A percentile compares a stretch with the other conserved stretches of the same genome.
These are phyloP conservation scores for Massarina eburnea DNA, from an alignment of 2,329 filamentous ascomycete species.

Conservation along the genomic window DNA sequence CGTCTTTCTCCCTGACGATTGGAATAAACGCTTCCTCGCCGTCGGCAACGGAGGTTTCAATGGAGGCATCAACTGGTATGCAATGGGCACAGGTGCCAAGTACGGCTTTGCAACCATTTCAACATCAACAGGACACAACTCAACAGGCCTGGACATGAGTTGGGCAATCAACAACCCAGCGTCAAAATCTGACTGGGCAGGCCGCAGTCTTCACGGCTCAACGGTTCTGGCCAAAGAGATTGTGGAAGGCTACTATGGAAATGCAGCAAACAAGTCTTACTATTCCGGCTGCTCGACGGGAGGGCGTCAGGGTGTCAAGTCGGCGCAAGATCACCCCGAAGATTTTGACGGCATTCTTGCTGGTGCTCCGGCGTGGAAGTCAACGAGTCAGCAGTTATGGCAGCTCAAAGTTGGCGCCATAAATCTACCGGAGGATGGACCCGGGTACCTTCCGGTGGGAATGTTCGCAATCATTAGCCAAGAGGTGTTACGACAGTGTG, in stretches of 20 bases:
- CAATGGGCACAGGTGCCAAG: conserved; percentile 36
- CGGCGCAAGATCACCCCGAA: conserved; percentile 51
- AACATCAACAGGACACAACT: conserved; percentile 45
- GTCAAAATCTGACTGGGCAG: conserved; percentile 32
- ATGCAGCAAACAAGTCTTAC: conserved; percentile 37
- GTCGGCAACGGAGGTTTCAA: conserved; percentile 48
- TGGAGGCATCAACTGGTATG: conserved; percentile 48
- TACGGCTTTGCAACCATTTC: conserved; percentile 45
- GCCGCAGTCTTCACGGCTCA: conserved; percentile 43
- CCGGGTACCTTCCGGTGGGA: conserved; percentile 28
- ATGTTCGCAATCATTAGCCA: conserved; percentile 35
- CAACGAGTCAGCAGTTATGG: conserved; percentile 44
- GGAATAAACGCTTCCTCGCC: conserved; percentile 30
- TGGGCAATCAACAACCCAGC: conserved; percentile 37
- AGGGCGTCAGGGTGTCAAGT: conserved; percentile 57
- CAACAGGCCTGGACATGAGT: conserved; percentile 22
- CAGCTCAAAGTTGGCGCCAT: conserved; percentile 43
- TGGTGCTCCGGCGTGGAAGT: conserved; percentile 53
- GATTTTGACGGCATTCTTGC: conserved; percentile 58
- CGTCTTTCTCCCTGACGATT: conserved; percentile 29
- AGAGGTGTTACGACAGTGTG: conserved; percentile 12
- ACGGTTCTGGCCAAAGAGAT: conserved; percentile 50
- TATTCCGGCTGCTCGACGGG: conserved; percentile 59
- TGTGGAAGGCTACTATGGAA: conserved; percentile 49
- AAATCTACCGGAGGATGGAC: conserved; percentile 2